These are phyloP conservation scores for Corchorus capsularis DNA, from an alignment of 345 rosid genomes.

Conservation along the genomic window DNA sequence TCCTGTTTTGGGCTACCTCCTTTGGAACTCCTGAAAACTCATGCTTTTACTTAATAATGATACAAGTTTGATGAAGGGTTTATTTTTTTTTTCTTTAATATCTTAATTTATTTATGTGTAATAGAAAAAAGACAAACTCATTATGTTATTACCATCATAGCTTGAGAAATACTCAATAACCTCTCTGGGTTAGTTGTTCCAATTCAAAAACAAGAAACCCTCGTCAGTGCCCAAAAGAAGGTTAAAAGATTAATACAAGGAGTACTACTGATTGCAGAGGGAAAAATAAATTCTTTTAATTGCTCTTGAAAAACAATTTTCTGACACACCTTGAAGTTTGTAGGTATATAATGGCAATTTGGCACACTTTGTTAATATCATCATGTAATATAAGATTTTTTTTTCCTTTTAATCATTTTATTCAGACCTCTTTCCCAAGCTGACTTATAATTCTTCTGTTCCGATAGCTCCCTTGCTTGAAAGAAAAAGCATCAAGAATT, in stretches of 20 bases:
- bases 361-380: too few species aligned
- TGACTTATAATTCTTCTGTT: too few species aligned
- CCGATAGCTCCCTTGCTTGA: too few species aligned
- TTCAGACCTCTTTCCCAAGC: too few species aligned
- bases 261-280: not conserved
- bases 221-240: not conserved
- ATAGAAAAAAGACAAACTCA: conserved; percentile 38
- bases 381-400: too few species aligned
- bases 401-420: too few species aligned
- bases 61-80: not conserved
- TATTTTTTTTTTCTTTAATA: not conserved
- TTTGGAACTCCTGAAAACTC: not conserved
- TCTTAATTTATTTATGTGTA: conserved; percentile 25
- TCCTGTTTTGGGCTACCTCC: not conserved
- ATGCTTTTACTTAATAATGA: conserved; percentile 18
- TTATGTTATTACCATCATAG: conserved; percentile 41
- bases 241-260: not conserved
- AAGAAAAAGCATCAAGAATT: too few species aligned
- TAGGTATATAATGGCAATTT: too few species aligned
- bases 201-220: not conserved
- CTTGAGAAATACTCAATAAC: not conserved
- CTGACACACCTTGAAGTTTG: not conserved
- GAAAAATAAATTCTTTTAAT: not conserved
- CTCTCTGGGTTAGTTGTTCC: conserved; percentile 7
- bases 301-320: not conserved